These are phyloP conservation scores for Diutina siamensis DNA, from an alignment of 1,139 yeast species.

Conservation along the genomic window DNA sequence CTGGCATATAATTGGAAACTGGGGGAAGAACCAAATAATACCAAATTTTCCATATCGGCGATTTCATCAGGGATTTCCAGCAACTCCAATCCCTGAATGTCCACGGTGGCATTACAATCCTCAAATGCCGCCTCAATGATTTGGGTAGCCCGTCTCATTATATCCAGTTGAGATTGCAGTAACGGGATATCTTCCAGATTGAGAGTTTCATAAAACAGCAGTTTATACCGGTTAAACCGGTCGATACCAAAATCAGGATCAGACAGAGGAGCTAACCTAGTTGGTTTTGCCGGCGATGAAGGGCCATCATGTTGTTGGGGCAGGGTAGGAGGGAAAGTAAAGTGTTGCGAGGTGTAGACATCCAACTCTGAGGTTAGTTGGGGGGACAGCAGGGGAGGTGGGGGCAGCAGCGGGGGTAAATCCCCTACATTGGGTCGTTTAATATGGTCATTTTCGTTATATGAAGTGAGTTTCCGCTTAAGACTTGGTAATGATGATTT, in stretches of 20 bases:
- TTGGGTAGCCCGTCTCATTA: slow-evolving; percentile 17
- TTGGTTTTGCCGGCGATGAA: not conserved
- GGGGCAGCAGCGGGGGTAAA: slow-evolving; percentile 11
- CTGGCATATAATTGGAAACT: slow-evolving; percentile 37
- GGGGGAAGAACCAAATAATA: slow-evolving; percentile 24
- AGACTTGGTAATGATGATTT: slow-evolving; percentile 22
- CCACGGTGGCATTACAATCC: slow-evolving; percentile 24
- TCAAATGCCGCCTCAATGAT: slow-evolving; percentile 30
- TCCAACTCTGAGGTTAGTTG: not conserved
- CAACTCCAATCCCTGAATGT: slow-evolving; percentile 32
- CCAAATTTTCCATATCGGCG: slow-evolving; percentile 40
- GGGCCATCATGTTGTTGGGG: not conserved
- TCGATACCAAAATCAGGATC: slow-evolving; percentile 40
- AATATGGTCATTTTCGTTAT: slow-evolving; percentile 33
- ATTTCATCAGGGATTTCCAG: slow-evolving; percentile 42
- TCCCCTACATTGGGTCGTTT: slow-evolving; percentile 15
- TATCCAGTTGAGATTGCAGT: slow-evolving; percentile 8
- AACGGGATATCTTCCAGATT: slow-evolving; percentile 7
- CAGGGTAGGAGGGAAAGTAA: slow-evolving; percentile 1
- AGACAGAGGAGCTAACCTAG: slow-evolving; percentile 13
- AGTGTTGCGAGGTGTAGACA: not conserved
- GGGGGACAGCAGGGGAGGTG: slow-evolving; percentile 7
- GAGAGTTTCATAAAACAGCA: slow-evolving; percentile 16
- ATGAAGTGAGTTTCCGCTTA: slow-evolving; percentile 32
- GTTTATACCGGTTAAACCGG: slow-evolving; percentile 27